Conservation (phyloP, 2,329 filamentous ascomycete species). For the Pleomassaria siparia region DNA sequence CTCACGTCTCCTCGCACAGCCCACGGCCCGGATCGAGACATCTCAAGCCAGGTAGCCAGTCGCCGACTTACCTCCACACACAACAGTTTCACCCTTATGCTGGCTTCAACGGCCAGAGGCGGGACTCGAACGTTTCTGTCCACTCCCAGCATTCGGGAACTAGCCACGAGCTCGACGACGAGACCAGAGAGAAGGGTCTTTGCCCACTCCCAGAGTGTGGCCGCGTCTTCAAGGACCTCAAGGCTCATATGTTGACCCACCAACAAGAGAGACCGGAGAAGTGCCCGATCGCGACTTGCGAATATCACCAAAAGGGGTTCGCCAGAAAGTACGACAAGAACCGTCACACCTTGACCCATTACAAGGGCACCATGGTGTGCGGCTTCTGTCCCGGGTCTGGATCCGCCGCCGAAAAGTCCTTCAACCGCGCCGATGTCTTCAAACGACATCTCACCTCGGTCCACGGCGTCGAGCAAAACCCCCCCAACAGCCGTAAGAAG, state of each 20-base stretch:
- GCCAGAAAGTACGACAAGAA: constrained; percentile 97
- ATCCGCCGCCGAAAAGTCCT: constrained; percentile 87
- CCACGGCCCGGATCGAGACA: constrained; percentile 44
- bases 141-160: constrained; percentile 65
- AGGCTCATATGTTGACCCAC: constrained; percentile 93
- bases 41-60: constrained; percentile 59
- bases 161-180: constrained; percentile 50
- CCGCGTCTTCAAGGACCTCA: constrained; percentile 84
- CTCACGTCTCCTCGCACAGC: constrained; percentile 53
- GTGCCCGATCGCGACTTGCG: constrained; percentile 88
- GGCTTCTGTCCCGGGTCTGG: constrained; percentile 91
- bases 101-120: constrained; percentile 51
- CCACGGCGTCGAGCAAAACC: constrained; percentile 89
- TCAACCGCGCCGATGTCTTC: constrained; percentile 94
- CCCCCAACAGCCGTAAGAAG: constrained; percentile 87
- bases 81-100: constrained; percentile 58
- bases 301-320: constrained; percentile 90
- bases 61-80: constrained; percentile 63
- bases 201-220: constrained; percentile 85
- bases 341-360: constrained; percentile 88
- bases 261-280: constrained; percentile 90
- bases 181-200: constrained; percentile 66
- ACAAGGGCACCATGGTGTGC: constrained; percentile 97
- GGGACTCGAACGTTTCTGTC: constrained; percentile 70
- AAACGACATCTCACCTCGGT: constrained; percentile 90